Evolutionary conservation across 768 basidiomycete species (phyloP).

Genomic region (Mycena rosella): DNA sequence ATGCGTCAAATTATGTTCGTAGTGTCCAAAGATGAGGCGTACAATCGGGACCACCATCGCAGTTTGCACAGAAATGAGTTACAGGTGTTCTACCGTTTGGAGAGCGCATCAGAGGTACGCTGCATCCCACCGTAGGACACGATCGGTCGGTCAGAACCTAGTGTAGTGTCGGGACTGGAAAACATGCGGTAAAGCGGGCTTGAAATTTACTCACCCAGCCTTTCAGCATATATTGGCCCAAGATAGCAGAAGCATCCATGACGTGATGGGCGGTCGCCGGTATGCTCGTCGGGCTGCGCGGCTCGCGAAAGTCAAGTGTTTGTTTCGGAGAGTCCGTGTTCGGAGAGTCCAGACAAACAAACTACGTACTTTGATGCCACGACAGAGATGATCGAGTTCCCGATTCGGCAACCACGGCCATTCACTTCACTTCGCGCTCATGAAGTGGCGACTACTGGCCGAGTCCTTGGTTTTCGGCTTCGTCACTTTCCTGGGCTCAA

Average conservation of each 20-base stretch:
- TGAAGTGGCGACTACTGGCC: constrained; percentile 53
- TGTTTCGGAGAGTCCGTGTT: too few relatives aligned
- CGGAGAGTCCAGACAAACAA: too few relatives aligned
- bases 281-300: too few relatives aligned
- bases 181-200: background rate
- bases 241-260: constrained; percentile 60
- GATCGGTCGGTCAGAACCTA: constrained; percentile 76
- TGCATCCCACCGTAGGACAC: constrained; percentile 69
- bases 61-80: constrained; percentile 73
- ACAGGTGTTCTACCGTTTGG: constrained; percentile 63
- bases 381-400: too few relatives aligned
- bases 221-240: constrained; percentile 81
- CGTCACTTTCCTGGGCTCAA: constrained; percentile 50
- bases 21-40: constrained; percentile 33
- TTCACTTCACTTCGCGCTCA: constrained; percentile 48
- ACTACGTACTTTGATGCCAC: too few relatives aligned
- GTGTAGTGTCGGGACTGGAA: background rate
- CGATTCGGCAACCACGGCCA: background rate
- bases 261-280: too few relatives aligned
- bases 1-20: background rate
- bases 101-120: constrained; percentile 81
- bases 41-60: constrained; percentile 58
- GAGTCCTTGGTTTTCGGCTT: constrained; percentile 56
- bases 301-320: too few relatives aligned
- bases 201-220: constrained; percentile 70